phyloP scores from a whole-genome alignment of 2,329 filamentous ascomycete species.

The Lanzia echinophila region DNA sequence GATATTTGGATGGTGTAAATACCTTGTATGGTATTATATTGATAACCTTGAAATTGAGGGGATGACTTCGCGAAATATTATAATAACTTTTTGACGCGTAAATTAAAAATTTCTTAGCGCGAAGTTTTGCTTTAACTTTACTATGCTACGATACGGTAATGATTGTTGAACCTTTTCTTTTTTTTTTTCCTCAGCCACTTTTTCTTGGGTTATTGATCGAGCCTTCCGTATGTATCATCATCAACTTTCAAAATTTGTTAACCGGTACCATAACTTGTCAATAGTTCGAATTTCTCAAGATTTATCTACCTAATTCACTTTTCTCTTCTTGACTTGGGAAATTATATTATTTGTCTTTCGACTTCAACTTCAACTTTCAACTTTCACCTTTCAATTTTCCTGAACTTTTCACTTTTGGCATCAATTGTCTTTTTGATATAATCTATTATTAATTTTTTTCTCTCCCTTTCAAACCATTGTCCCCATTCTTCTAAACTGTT shows the following conservation, averaged over 20 bases:
- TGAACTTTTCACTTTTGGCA: neutral
- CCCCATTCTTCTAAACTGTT: neutral
- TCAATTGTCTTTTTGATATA: neutral
- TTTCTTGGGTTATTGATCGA: too few species aligned
- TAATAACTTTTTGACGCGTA: constrained; percentile 2
- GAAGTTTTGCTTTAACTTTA: neutral
- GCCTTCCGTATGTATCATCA: too few species aligned
- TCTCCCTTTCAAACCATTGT: neutral
- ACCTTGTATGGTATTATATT: neutral
- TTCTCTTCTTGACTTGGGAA: too few species aligned
- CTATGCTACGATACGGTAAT: too few species aligned
- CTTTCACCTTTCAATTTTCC: neutral
- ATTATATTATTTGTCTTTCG: neutral
- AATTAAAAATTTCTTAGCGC: constrained; percentile 2
- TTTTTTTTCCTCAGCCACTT: too few species aligned
- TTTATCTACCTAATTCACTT: neutral
- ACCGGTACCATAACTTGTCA: too few species aligned
- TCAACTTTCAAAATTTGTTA: too few species aligned
- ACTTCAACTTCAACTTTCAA: neutral
- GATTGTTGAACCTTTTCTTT: too few species aligned
- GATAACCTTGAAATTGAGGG: neutral
- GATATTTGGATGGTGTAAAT: neutral
- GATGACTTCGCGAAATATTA: constrained; percentile 12
- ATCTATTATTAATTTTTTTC: too few species aligned
- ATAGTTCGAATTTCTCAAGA: too few species aligned